These are phyloP conservation scores for Heliamphora exappendiculata DNA, from an alignment of 148 eudicot species.

Conservation along the genomic window DNA sequence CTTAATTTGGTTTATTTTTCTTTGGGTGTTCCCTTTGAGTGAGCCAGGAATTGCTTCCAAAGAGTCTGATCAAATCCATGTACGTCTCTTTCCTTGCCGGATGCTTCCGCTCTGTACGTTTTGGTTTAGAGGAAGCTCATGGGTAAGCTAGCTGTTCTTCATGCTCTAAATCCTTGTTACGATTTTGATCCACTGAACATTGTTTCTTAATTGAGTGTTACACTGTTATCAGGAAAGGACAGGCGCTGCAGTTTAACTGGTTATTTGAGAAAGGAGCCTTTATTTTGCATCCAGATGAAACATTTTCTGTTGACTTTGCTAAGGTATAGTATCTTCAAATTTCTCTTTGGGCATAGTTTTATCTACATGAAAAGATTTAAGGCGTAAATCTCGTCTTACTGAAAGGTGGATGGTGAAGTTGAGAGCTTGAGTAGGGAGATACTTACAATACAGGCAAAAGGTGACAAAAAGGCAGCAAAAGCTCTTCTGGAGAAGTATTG, in stretches of 20 bases:
- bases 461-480: conserved; percentile 64
- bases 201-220: conserved; percentile 11
- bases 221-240: conserved; percentile 64
- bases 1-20: background rate
- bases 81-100: conserved; percentile 96
- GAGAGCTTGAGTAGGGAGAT: conserved; percentile 83
- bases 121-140: conserved; percentile 98
- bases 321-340: conserved; percentile 41
- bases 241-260: conserved; percentile 95
- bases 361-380: background rate
- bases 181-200: background rate
- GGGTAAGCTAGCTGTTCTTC: conserved; percentile 50
- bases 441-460: conserved; percentile 89
- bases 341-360: background rate
- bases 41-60: conserved; percentile 60
- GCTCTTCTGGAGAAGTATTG: conserved; percentile 55
- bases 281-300: conserved; percentile 64
- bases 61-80: conserved; percentile 63
- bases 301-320: conserved; percentile 73
- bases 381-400: background rate
- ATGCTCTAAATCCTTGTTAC: background rate
- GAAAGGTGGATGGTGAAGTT: conserved; percentile 61
- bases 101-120: conserved; percentile 97
- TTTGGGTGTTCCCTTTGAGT: background rate
- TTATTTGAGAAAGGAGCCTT: conserved; percentile 86